These are phyloP conservation scores for Dicorynia guianensis DNA, from an alignment of 306 rosid species.

Conservation along the genomic window DNA sequence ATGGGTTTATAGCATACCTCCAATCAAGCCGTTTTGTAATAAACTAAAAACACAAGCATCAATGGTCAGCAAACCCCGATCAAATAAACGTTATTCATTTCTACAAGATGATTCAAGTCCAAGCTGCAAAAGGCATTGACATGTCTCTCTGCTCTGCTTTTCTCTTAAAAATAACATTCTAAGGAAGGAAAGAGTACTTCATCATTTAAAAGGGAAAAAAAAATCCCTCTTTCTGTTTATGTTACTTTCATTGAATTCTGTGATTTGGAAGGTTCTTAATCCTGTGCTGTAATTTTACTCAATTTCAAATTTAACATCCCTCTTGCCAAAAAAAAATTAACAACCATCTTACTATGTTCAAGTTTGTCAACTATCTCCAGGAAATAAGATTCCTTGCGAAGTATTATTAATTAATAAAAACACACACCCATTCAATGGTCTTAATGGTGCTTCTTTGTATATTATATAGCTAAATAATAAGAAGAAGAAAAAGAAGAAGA, in stretches of 20 bases:
- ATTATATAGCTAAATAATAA: constrained; percentile 18
- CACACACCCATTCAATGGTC: neutral
- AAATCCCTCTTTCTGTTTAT: too few species aligned
- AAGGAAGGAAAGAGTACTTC: neutral
- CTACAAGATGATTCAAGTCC: neutral
- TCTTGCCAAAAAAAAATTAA: neutral
- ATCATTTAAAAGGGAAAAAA: neutral
- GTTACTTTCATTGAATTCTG: too few species aligned
- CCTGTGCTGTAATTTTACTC: too few species aligned
- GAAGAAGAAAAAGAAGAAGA: constrained; percentile 8
- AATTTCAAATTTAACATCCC: neutral
- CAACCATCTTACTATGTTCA: constrained; percentile 23
- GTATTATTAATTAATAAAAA: neutral
- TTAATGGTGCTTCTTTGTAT: constrained; percentile 9
- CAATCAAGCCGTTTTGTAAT: neutral
- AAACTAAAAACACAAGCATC: constrained; percentile 32
- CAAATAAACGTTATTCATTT: constrained; percentile 11
- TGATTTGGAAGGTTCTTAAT: too few species aligned
- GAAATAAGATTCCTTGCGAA: neutral
- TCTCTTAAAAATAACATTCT: neutral
- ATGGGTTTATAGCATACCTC: too few species aligned
- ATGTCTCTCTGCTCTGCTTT: neutral
- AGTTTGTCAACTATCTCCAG: constrained; percentile 7
- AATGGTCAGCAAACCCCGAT: constrained; percentile 19
- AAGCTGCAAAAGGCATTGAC: constrained; percentile 30